Percentiles rank a stretch among this genome's conserved stretches.
Conservation (phyloP, 1,284 basidiomycete genomes). For the Ustanciosporium gigantosporum region DNA sequence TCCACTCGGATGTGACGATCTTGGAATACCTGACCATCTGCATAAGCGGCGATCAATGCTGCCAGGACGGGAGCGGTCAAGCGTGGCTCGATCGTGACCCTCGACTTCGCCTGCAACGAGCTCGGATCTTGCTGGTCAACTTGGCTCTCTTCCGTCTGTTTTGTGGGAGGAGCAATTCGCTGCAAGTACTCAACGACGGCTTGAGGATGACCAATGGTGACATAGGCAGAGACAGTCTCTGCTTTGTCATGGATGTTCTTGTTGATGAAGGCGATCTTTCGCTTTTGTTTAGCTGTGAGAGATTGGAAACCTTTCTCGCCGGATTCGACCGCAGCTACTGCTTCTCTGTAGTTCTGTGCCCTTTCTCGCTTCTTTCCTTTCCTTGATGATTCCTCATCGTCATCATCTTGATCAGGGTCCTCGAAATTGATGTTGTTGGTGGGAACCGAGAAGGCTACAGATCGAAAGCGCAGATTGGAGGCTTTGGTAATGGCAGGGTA, state of each 20-base stretch:
- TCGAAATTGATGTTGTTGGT: slow-evolving; percentile 42
- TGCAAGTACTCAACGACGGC: slow-evolving; percentile 28
- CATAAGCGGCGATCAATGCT: slow-evolving; percentile 67
- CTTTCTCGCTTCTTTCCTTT: slow-evolving; percentile 63
- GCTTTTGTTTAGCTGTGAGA: slow-evolving; percentile 82
- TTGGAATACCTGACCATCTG: slow-evolving; percentile 76
- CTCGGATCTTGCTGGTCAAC: neutral
- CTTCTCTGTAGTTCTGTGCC: slow-evolving; percentile 70
- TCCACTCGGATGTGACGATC: slow-evolving; percentile 64
- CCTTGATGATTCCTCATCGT: slow-evolving; percentile 57
- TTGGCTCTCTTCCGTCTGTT: neutral
- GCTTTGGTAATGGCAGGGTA: slow-evolving; percentile 43
- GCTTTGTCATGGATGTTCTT: slow-evolving; percentile 66
- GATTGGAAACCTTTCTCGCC: slow-evolving; percentile 62
- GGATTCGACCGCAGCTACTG: slow-evolving; percentile 60
- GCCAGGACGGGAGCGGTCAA: slow-evolving; percentile 68
- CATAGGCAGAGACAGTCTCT: slow-evolving; percentile 54
- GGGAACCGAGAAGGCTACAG: slow-evolving; percentile 59
- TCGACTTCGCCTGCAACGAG: slow-evolving; percentile 7
- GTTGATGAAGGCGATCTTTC: slow-evolving; percentile 91
- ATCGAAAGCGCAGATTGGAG: slow-evolving; percentile 58
- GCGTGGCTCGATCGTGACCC: slow-evolving; percentile 8
- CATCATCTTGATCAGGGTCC: slow-evolving; percentile 57
- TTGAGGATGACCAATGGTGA: slow-evolving; percentile 48
- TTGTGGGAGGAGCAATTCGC: slow-evolving; percentile 15